A percentile compares a stretch with the other conserved stretches of the same genome.
Conservation (phyloP, 2,329 filamentous ascomycete species). For the Fonsecaea nubica region DNA sequence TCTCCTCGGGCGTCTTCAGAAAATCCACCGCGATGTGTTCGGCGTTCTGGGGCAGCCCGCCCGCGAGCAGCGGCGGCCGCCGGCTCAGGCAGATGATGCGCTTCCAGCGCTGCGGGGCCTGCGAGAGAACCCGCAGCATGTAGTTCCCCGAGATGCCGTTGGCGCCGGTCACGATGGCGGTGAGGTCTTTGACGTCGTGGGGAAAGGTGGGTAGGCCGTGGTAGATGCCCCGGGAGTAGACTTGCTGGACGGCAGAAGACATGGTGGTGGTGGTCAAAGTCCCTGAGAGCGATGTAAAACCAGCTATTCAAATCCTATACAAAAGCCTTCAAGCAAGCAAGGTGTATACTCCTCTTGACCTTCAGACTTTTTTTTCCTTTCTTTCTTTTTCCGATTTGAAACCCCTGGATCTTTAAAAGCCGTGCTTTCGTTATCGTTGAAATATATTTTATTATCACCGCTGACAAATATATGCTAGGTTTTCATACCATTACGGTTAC, state of each 20-base stretch:
- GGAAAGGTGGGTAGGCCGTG: conserved; percentile 57
- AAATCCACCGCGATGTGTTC: conserved; percentile 52
- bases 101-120: conserved; percentile 56
- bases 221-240: conserved; percentile 51
- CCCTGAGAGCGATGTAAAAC: no score
- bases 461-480: background rate
- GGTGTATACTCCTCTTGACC: background rate
- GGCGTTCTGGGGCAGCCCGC: conserved; percentile 47
- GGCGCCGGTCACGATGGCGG: conserved; percentile 60
- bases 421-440: background rate
- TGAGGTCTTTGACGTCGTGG: conserved; percentile 51
- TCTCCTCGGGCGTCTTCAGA: conserved; percentile 40
- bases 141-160: conserved; percentile 62
- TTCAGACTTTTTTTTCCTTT: background rate
- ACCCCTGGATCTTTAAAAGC: background rate
- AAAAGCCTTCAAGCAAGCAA: no score
- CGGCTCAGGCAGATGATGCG: conserved; percentile 60
- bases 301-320: no score
- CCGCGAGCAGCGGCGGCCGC: conserved; percentile 52
- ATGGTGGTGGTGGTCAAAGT: background rate
- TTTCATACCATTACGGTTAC: background rate
- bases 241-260: conserved; percentile 16
- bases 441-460: background rate
- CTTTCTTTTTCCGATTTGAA: no score
- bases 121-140: conserved; percentile 57